Evolutionary conservation across 73 alveolate species (phyloP).

Genomic region (Symbiodinium natans): DNA sequence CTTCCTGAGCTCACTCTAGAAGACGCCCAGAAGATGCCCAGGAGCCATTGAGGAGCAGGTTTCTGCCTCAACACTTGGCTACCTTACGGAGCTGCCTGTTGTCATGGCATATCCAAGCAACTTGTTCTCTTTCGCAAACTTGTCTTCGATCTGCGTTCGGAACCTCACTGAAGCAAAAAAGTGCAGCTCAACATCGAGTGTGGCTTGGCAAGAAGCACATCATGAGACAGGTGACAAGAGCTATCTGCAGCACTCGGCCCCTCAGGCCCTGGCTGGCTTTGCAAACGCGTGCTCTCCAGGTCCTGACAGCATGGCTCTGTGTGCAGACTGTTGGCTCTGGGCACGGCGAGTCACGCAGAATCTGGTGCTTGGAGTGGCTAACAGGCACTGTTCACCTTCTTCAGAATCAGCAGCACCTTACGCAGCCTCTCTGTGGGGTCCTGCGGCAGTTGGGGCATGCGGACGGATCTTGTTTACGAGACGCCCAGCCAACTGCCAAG

Average conservation of each 20-base stretch:
- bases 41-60: too few relatives aligned
- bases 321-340: too few relatives aligned
- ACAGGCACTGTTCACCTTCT: too few relatives aligned
- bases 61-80: too few relatives aligned
- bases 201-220: too few relatives aligned
- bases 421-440: conserved; percentile 50
- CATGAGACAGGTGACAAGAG: too few relatives aligned
- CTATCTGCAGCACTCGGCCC: too few relatives aligned
- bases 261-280: conserved; percentile 38
- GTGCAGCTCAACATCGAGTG: too few relatives aligned
- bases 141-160: conserved; percentile 73
- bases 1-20: neutral
- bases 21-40: neutral
- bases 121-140: conserved; percentile 80
- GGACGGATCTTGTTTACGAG: neutral
- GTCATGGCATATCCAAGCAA: neutral
- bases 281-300: conserved; percentile 61
- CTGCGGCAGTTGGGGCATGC: too few relatives aligned
- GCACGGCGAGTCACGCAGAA: too few relatives aligned
- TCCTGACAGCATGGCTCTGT: conserved; percentile 20
- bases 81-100: too few relatives aligned
- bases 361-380: too few relatives aligned
- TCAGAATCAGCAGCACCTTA: conserved; percentile 51
- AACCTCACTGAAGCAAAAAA: neutral
- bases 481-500: neutral